phyloP scores from a whole-genome alignment of 176 grass and related monocot species.

The Chloris gayana region DNA sequence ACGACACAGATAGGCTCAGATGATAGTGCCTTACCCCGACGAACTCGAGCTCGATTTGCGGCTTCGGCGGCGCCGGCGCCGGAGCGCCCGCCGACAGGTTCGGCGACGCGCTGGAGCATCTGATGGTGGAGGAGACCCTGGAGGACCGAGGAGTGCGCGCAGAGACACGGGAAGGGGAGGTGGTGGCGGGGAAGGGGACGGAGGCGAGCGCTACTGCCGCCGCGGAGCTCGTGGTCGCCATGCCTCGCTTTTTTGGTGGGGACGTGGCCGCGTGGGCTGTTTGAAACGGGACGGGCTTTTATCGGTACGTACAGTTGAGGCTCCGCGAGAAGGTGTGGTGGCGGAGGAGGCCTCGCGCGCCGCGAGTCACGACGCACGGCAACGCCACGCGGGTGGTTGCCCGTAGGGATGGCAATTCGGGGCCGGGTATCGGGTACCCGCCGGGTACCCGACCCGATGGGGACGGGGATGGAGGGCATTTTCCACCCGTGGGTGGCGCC shows the following conservation, averaged over 20 bases:
- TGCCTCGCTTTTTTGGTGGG: conserved; percentile 20
- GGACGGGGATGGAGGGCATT: too few species aligned
- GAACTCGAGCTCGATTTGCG: conserved; percentile 86
- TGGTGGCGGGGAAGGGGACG: conserved; percentile 12
- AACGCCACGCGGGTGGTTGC: too few species aligned
- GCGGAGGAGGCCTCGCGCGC: too few species aligned
- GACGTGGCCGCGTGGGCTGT: conserved; percentile 43
- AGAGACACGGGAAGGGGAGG: conserved; percentile 19
- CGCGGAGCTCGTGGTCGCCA: conserved; percentile 67
- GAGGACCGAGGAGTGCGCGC: neutral
- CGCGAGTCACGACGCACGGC: too few species aligned
- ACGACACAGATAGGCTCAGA: too few species aligned
- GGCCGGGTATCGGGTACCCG: too few species aligned
- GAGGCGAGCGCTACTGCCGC: conserved; percentile 27
- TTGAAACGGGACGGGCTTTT: neutral
- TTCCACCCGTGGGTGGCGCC: too few species aligned
- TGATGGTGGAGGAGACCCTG: neutral
- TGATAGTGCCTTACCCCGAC: conserved; percentile 48
- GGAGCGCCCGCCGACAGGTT: conserved; percentile 44
- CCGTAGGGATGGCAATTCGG: too few species aligned
- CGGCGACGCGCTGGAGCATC: conserved; percentile 53
- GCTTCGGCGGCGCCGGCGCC: conserved; percentile 39
- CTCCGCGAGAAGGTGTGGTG: neutral
- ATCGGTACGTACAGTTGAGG: neutral
- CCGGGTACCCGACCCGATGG: too few species aligned